A percentile compares a stretch with the other conserved stretches of the same genome.
Conservation (phyloP, 108 stramenopile genomes). For the Craspedostauros australis region DNA sequence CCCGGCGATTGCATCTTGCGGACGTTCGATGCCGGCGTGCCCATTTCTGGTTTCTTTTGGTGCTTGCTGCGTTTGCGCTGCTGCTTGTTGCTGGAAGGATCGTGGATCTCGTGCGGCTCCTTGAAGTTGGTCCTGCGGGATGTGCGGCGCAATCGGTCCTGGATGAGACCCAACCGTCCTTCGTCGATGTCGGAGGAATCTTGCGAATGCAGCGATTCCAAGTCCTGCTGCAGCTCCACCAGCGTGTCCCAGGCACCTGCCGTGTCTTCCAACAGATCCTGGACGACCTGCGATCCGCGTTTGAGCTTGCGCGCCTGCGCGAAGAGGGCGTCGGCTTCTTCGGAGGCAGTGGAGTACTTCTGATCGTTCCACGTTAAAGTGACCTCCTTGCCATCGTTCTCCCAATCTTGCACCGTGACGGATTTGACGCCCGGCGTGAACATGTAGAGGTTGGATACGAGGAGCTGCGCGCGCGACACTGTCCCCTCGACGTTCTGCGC, state of each 20-base stretch:
- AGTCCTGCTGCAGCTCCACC: conserved; percentile 38
- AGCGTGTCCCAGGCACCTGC: conserved; percentile 34
- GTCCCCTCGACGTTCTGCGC: conserved; percentile 63
- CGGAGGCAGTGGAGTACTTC: conserved; percentile 55
- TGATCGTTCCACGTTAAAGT: conserved; percentile 46
- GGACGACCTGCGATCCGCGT: conserved; percentile 65
- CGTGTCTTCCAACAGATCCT: conserved; percentile 49
- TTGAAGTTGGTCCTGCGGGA: conserved; percentile 54
- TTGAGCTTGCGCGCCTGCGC: conserved; percentile 72
- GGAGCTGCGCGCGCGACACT: conserved; percentile 59
- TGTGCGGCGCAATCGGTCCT: conserved; percentile 52
- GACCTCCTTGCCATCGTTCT: conserved; percentile 59
- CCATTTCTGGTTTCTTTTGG: conserved; percentile 20
- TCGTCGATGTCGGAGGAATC: conserved; percentile 46
- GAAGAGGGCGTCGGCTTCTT: conserved; percentile 80
- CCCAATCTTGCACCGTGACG: conserved; percentile 77
- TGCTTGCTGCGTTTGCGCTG: conserved; percentile 8
- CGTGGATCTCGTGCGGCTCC: conserved; percentile 16
- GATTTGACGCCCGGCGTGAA: conserved; percentile 38
- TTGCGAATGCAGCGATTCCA: conserved; percentile 28
- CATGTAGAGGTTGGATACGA: conserved; percentile 64
- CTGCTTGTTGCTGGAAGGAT: conserved; percentile 7
- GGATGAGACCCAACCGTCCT: conserved; percentile 43
- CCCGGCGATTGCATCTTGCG: conserved; percentile 56
- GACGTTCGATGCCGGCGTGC: conserved; percentile 47